Base-by-base conservation (phyloP, 768 basidiomycete species). In the Aureoboletus auriporus region DNA sequence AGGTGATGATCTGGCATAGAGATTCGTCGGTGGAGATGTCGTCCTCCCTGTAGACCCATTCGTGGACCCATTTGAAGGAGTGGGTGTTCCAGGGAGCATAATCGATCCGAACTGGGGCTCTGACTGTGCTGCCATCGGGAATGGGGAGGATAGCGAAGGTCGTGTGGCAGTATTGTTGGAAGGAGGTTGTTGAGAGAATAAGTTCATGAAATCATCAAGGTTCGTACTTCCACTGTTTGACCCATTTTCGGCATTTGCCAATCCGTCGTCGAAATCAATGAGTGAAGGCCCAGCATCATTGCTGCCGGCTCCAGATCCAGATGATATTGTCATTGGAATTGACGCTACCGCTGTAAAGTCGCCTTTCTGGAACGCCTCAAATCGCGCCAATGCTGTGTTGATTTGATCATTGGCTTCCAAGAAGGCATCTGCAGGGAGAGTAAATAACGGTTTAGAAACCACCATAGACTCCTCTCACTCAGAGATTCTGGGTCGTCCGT, bases 351-450 rank as follows among this genome's bases (percentile, higher is more conserved):
- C 82, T 14, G 74, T 77, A 62, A 82, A 94, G 69, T 99, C 93
- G 43, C 96, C 96, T 49, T 80, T 83, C 69, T 92, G 92, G 77
- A 88, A 97, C 0, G 92, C 85, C 50, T 97, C 93, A 64, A 93
- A 97, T 20, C 95, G 86, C 27, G 79, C 77, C 12, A 97, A 68
- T 12, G 93, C 92, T 16, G 82, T 88, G 70, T 99, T 99, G 69
- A 99, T 93, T 60, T 96, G 89, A 68, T 99, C 96, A 66, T 99
- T 99, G 52, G 94, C 94, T 65, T 98, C 83, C 14, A 99, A 74
- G 65, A 96, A 87, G 2, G 92, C 92, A 52, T 94, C 94, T 93
- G 16, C 20, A n/a, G 7, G 31, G 35, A 42, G 50, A 30, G 34
- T 52, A 39, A 39, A 42, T 16, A 36, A 40, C 16, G 13, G 16